Percentiles rank a stretch among this genome's conserved stretches.
Conservation (phyloP, 2,329 filamentous ascomycete species). For the Claviceps capensis region DNA sequence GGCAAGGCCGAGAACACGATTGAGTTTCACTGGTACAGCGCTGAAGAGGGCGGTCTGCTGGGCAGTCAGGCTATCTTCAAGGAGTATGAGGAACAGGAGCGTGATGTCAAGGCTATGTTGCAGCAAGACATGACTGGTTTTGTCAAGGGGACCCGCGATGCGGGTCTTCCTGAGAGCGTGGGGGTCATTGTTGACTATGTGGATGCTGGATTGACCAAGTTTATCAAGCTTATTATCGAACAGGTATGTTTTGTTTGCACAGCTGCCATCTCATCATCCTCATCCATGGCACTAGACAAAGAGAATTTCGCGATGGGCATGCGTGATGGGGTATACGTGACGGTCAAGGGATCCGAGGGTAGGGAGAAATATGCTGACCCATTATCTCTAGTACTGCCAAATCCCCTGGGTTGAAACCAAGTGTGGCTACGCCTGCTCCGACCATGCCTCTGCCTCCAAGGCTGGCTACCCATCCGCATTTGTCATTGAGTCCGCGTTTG, state of each 20-base stretch:
- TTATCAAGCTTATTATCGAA: constrained; percentile 80
- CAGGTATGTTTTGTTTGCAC: constrained; percentile 17
- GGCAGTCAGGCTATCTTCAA: constrained; percentile 85
- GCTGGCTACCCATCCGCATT: constrained; percentile 64
- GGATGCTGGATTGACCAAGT: constrained; percentile 65
- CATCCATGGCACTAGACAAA: too few species aligned
- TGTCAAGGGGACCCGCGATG: constrained; percentile 67
- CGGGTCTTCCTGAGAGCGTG: constrained; percentile 70
- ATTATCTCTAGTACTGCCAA: constrained; percentile 55
- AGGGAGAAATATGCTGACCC: background rate
- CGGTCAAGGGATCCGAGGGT: too few species aligned
- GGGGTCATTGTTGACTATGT: constrained; percentile 92
- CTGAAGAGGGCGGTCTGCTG: constrained; percentile 76
- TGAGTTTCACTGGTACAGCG: constrained; percentile 95
- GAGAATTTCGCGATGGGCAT: too few species aligned
- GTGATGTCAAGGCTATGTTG: constrained; percentile 86
- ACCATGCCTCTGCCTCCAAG: constrained; percentile 61
- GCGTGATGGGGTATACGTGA: too few species aligned
- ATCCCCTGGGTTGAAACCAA: constrained; percentile 81
- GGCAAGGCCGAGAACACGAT: constrained; percentile 73
- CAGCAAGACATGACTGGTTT: constrained; percentile 98
- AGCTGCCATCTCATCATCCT: background rate
- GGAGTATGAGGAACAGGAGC: constrained; percentile 56
- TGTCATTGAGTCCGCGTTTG: constrained; percentile 62
- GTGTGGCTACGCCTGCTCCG: constrained; percentile 75